Base-by-base conservation (phyloP, 1,284 basidiomycete genomes). In the Trichosporon inkin region DNA sequence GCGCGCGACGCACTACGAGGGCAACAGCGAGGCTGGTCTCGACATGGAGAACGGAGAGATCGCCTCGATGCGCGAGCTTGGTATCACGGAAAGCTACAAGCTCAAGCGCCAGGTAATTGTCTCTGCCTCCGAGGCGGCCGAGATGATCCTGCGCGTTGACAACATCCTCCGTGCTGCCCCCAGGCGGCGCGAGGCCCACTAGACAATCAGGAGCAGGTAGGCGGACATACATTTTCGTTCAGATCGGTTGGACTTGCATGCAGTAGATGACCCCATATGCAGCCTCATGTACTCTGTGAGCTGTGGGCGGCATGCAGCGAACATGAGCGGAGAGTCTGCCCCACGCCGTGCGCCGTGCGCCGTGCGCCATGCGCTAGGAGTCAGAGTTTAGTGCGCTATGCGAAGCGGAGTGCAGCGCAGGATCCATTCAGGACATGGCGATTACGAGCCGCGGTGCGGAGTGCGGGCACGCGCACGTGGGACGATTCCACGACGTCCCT, bases 51-150 rank as follows among this genome's bases (percentile, higher is more conserved):
- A 85, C 36, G 96, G 91, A 10, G 80, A 81, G 2, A 86, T 99
- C 55, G 92, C 85, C 0, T 93, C 90, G 13, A 99, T 99, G 96
- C 83, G 80, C 68, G 80, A 86, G 56, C 82, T 93, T 6, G 96
- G 95, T 39, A 80, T 99, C 40, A 96, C 93, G 0, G 95, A 99
- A 81, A 92, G 89, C 70, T 99, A 92, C 81, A 99, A 99, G 82
- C 82, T 99, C 65, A 99, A 99, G 81, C 82, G 88, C 47, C 94
- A 97, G 79, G 94, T 99, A 0, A 88, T 99, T 3, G 80, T 91
- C 56, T 93, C 90, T 69, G 94, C 96, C 1, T 93, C 87, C 64
- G 96, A 99, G 78, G 96, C 95, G 10, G 89, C 92, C 1, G 96
- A 99, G 82, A 98, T 99, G 93, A 60, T 58, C 62, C 47, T 61